A percentile compares a stretch with the other conserved stretches of the same genome.
phyloP scores from a whole-genome alignment of 139 green algal species.

The Chlorella sorokiniana region DNA sequence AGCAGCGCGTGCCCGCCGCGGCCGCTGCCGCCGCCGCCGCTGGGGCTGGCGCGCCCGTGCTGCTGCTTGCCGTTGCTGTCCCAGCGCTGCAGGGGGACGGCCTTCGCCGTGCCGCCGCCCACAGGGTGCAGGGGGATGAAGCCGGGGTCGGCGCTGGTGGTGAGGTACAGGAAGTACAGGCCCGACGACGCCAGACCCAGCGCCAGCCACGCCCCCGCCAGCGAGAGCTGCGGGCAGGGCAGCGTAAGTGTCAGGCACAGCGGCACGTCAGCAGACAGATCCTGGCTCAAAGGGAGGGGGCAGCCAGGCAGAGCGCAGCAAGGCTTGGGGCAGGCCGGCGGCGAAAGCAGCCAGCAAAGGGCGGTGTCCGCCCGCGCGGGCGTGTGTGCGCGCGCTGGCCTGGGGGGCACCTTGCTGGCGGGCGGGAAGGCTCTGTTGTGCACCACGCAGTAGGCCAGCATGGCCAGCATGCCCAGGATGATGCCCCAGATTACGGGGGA shows the following conservation, averaged over 20 bases:
- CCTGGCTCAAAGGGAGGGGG: background rate
- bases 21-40: background rate
- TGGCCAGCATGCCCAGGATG: constrained; percentile 66
- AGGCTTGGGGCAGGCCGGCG: no score
- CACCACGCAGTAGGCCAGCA: constrained; percentile 71
- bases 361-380: no score
- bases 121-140: constrained; percentile 54
- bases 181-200: constrained; percentile 49
- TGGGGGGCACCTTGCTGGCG: background rate
- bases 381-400: no score
- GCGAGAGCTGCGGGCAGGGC: background rate
- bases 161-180: constrained; percentile 77
- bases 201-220: constrained; percentile 44
- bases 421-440: constrained; percentile 24
- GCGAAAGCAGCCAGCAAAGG: no score
- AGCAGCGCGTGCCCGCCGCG: constrained; percentile 43
- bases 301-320: no score
- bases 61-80: constrained; percentile 29
- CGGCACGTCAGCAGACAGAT: background rate
- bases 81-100: constrained; percentile 27
- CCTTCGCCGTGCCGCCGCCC: constrained; percentile 5
- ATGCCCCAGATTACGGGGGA: constrained; percentile 82
- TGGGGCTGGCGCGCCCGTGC: background rate
- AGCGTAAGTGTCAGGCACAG: background rate
- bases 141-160: constrained; percentile 81